A percentile compares a stretch with the other conserved stretches of the same genome.
Conservation (phyloP, 2,329 filamentous ascomycete genomes). For the Monosporascus ibericus region DNA sequence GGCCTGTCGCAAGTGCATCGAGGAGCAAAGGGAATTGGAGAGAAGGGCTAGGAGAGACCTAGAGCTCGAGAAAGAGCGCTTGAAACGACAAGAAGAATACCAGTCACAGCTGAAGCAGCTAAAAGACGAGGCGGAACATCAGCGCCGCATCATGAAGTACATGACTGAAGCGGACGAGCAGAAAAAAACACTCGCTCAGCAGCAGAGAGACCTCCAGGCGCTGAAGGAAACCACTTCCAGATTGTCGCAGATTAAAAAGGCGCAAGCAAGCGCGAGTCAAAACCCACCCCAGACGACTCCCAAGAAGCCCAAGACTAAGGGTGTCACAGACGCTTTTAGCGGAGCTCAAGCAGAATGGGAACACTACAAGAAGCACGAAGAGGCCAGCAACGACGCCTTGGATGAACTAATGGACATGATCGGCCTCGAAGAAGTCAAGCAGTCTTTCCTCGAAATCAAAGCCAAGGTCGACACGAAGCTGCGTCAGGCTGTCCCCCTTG, state of each 20-base stretch:
- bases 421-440: constrained; percentile 64
- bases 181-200: constrained; percentile 37
- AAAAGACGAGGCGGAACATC: constrained; percentile 47
- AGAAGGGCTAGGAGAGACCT: constrained; percentile 39
- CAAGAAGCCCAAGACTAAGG: constrained; percentile 1
- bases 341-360: constrained; percentile 53
- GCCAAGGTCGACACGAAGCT: constrained; percentile 52
- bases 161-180: constrained; percentile 38
- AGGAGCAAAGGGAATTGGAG: constrained; percentile 39
- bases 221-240: constrained; percentile 28
- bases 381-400: constrained; percentile 44
- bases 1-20: constrained; percentile 45
- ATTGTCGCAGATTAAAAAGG: constrained; percentile 7
- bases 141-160: constrained; percentile 37
- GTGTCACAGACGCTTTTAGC: constrained; percentile 2
- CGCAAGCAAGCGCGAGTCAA: constrained; percentile 3
- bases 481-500: constrained; percentile 50
- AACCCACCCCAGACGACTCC: background rate
- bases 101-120: constrained; percentile 37
- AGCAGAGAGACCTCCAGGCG: constrained; percentile 37
- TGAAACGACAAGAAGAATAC: constrained; percentile 39
- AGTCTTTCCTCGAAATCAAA: constrained; percentile 57
- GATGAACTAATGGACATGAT: constrained; percentile 65
- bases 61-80: constrained; percentile 43
- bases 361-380: constrained; percentile 47